A percentile compares a stretch with the other conserved stretches of the same genome.
These are phyloP conservation scores for Mikania micrantha DNA, from an alignment of 129 eudicot genomes.

Conservation along the genomic window DNA sequence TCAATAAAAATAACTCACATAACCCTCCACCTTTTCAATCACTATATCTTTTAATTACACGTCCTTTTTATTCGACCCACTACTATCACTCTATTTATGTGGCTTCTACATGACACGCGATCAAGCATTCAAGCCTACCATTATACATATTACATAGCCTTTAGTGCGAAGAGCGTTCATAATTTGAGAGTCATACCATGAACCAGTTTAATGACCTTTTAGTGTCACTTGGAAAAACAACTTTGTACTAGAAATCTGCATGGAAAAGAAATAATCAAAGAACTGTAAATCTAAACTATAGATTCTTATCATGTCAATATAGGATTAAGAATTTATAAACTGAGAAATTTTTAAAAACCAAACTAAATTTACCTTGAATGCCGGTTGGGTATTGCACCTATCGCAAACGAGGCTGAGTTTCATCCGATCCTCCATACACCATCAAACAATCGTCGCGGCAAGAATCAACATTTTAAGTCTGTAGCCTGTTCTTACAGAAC, in stretches of 20 bases:
- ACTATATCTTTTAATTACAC: no score
- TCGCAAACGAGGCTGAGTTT: slow-evolving; percentile 72
- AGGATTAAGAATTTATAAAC: not conserved
- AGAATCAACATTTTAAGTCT: slow-evolving; percentile 47
- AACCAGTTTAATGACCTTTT: no score
- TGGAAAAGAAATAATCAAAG: not conserved
- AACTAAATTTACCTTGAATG: slow-evolving; percentile 41
- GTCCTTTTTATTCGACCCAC: no score
- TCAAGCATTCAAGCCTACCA: no score
- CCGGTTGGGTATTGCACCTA: slow-evolving; percentile 45
- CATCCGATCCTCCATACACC: slow-evolving; percentile 85
- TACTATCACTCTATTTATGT: no score
- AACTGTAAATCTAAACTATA: not conserved
- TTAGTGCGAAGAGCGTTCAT: no score
- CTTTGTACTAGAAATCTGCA: slow-evolving; percentile 51
- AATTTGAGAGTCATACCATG: no score
- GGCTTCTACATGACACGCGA: no score
- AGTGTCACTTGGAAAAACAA: no score
- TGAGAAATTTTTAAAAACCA: not conserved
- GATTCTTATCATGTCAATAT: not conserved
- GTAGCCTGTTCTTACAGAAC: slow-evolving; percentile 39
- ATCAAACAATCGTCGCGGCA: slow-evolving; percentile 72
- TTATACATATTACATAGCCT: no score
- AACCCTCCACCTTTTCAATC: no score
- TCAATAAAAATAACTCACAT: no score